Evolutionary conservation across 176 grass and related monocot species (phyloP).

Genomic region (maize (Zea mays)): Zm-B73-REFERENCE-NAM-5.0 NC_050104.1:108934001-108934500

Average conservation of each 20-base stretch:
- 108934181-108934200: conserved; percentile 1
- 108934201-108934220: neutral
- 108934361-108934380: neutral
- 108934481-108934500: neutral
- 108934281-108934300: conserved; percentile 97
- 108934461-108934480: neutral
- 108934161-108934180: neutral
- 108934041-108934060: too few species aligned
- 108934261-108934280: conserved; percentile 96
- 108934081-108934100: conserved; percentile 92
- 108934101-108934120: conserved; percentile 99
- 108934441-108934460: neutral
- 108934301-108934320: conserved; percentile 93
- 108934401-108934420: neutral
- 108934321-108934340: conserved; percentile 93
- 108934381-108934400: neutral
- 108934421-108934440: neutral
- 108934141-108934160: conserved; percentile 28
- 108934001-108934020: too few species aligned
- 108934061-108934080: too few species aligned
- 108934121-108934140: conserved; percentile 93
- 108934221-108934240: conserved; percentile 21
- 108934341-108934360: conserved; percentile 75
- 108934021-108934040: too few species aligned
- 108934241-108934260: conserved; percentile 52